Conservation (phyloP, 192 early-diverging fungal genomes). For the Backusella luteola region DNA sequence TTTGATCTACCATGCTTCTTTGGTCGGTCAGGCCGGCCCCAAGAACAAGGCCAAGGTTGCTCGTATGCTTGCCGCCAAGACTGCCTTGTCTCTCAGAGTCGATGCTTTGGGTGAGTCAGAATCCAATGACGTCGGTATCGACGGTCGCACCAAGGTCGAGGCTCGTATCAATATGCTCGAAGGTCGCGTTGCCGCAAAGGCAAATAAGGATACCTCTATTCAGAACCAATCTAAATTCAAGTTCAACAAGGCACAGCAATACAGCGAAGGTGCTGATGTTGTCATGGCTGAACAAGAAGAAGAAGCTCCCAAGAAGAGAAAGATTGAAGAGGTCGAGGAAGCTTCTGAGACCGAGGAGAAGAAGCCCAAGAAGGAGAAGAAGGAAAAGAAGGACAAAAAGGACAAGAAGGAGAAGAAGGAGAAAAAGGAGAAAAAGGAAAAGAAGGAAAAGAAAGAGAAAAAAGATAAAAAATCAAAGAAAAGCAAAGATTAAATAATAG, state of each 20-base stretch:
- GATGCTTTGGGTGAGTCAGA: constrained; percentile 89
- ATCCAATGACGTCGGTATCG: constrained; percentile 80
- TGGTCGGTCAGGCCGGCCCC: constrained; percentile 93
- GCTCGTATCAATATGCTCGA: constrained; percentile 87
- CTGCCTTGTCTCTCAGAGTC: constrained; percentile 83
- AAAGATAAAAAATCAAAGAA: constrained; percentile 21
- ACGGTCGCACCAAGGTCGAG: constrained; percentile 86
- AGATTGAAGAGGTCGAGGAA: constrained; percentile 45
- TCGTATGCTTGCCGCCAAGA: constrained; percentile 89
- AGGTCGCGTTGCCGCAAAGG: constrained; percentile 67
- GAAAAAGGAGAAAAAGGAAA: constrained; percentile 44
- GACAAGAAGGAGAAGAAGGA: constrained; percentile 54
- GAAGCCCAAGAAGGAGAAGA: constrained; percentile 47
- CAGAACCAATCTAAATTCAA: constrained; percentile 64
- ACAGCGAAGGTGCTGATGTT: constrained; percentile 39
- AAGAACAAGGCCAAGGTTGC: constrained; percentile 99
- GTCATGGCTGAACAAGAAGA: constrained; percentile 36
- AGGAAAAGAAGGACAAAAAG: constrained; percentile 53
- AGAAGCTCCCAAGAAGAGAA: constrained; percentile 47
- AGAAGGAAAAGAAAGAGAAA: constrained; percentile 39
- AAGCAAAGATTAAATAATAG: background rate
- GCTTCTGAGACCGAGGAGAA: constrained; percentile 39
- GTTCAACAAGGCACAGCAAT: constrained; percentile 46
- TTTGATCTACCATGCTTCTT: constrained; percentile 95
- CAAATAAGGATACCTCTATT: constrained; percentile 67